Percentiles rank a stretch among this genome's conserved stretches.
Conservation (phyloP, 208 protist genomes). For the Wallacemonas sp. region DNA sequence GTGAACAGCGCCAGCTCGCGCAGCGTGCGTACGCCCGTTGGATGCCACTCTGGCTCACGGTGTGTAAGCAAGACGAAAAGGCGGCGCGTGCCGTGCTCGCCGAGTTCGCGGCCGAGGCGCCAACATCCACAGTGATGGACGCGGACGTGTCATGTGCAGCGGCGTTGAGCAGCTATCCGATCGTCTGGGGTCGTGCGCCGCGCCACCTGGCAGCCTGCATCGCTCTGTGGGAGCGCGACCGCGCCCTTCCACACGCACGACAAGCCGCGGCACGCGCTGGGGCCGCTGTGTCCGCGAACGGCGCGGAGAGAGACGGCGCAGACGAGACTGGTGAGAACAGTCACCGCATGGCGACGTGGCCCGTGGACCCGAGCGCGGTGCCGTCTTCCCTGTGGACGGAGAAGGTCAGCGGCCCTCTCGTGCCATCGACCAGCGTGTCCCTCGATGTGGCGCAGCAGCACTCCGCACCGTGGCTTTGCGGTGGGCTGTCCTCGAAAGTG, state of each 20-base stretch:
- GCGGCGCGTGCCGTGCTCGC: neutral
- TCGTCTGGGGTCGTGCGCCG: neutral
- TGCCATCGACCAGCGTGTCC: neutral
- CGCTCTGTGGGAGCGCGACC: conserved; percentile 16
- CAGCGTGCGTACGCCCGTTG: neutral
- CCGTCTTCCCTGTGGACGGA: neutral
- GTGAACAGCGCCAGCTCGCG: neutral
- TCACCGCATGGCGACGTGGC: neutral
- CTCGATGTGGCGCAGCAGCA: neutral
- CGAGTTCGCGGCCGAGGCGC: neutral
- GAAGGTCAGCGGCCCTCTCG: neutral
- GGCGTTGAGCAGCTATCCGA: neutral
- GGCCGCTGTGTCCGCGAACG: neutral
- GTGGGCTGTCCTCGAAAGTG: conserved; percentile 12
- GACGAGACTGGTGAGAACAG: neutral
- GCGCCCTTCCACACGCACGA: neutral
- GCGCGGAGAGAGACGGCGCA: neutral
- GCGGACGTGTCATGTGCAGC: neutral
- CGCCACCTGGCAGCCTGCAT: conserved; percentile 9
- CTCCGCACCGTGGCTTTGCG: neutral
- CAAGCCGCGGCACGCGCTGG: neutral
- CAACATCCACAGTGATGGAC: too few species aligned
- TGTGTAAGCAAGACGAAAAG: conserved; percentile 14
- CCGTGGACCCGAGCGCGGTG: neutral
- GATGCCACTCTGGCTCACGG: conserved; percentile 41